Evolutionary conservation across 2,329 filamentous ascomycete species (phyloP).

Genomic region (Fusarium veterinarium): DNA sequence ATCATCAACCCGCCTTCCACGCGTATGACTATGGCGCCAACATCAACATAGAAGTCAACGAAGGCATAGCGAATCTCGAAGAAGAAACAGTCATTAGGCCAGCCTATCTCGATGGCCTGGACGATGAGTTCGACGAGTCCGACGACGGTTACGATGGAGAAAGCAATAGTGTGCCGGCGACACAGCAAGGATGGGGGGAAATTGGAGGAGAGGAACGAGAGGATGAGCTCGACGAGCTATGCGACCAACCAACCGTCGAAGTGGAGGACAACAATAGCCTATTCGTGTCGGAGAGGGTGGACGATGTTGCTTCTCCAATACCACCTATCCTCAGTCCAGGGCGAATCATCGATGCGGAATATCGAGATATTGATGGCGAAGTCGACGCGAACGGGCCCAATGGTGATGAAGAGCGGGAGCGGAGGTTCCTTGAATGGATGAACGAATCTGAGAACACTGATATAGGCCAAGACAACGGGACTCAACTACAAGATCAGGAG

Average conservation of each 20-base stretch:
- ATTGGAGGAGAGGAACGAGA: not conserved
- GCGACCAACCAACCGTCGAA: not conserved
- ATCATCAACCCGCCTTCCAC: too few species aligned
- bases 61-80: too few species aligned
- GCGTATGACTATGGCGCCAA: too few species aligned
- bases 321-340: not conserved
- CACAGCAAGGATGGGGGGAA: not conserved
- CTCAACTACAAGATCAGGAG: not conserved
- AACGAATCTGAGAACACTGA: not conserved
- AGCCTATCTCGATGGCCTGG: too few species aligned
- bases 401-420: not conserved
- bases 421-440: not conserved
- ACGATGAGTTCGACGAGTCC: not conserved
- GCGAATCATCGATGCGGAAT: not conserved
- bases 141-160: not conserved
- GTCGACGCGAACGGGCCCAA: rapidly evolving
- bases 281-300: rapidly evolving
- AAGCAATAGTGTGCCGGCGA: rapidly evolving
- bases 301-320: not conserved
- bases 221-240: not conserved
- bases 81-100: too few species aligned
- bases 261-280: not conserved
- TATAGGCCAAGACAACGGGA: rapidly evolving
- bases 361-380: not conserved
- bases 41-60: too few species aligned